Evolutionary conservation across 306 rosid species (phyloP), one percentile per base, ranked within the genome.

Genomic region (Prunus kanzakura): DNA sequence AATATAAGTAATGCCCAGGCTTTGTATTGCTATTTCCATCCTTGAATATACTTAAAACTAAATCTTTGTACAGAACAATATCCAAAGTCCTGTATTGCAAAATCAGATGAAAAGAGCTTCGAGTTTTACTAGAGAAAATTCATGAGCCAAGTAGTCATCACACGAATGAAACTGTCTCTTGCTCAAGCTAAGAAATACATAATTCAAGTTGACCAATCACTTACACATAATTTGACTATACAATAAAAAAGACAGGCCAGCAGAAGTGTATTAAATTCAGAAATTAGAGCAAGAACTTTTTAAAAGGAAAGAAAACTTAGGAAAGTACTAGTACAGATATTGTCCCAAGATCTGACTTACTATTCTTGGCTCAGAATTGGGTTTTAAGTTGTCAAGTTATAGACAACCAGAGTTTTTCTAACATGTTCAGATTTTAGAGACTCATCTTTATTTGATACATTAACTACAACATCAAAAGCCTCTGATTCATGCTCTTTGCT

Each of bases 381-480:
- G 67, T 73, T 76, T 81, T 58, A 66, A 45, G 41, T 67, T 78
- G 54, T 67, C 54, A 63, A 46, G 29, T 69, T 80, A 76, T 64
- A 69, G 75, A 49, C 62, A 77, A 67, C 67, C 41, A 22, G 67
- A 27, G 55, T 71, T 82, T 73, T 73, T 79, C 27, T 38, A n/a
- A 32, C 67, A 64, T 82, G 55, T 80, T 80, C 78, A 20, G 56
- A 72, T 23, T 23, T 23, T 23, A 23, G 25, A 23, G 25, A 23
- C 25, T 23, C 25, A 23, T 84, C 68, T 80, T 82, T 84, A 45
- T 82, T 66, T 19, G 72, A 6, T 75, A 75, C 81, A 71, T 72
- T 82, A 65, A 22, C 41, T 72, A 83, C 78, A 74, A 64, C 47
- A 67, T 81, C 75, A 29, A 67, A 77, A 55, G 84, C 65, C 49